phyloP scores from a whole-genome alignment of 1,139 yeast species.

The Pichia sp. region DNA sequence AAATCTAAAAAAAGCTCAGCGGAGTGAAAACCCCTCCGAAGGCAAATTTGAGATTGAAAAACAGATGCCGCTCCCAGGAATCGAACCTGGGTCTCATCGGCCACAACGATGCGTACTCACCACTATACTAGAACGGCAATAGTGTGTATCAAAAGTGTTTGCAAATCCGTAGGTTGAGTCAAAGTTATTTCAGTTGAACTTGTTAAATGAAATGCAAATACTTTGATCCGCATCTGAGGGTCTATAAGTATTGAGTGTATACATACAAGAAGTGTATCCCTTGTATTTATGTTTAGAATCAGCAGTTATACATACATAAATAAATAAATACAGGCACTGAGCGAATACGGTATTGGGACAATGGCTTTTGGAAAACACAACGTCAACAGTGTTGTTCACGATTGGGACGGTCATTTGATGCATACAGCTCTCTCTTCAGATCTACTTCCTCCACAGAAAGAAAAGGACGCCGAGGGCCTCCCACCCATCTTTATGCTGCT shows the following conservation, averaged over 20 bases:
- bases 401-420: constrained; percentile 56
- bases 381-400: constrained; percentile 51
- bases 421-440: constrained; percentile 50
- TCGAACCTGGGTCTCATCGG: constrained; percentile 1
- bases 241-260: too few species aligned
- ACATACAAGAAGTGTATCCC: too few species aligned
- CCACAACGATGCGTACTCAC: not conserved
- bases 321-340: too few species aligned
- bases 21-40: not conserved
- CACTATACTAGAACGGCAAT: not conserved
- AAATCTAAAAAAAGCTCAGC: not conserved
- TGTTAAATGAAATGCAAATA: too few species aligned
- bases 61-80: not conserved
- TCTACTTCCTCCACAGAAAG: constrained; percentile 42
- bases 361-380: constrained; percentile 20
- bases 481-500: constrained; percentile 58
- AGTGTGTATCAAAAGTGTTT: too few species aligned
- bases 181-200: too few species aligned
- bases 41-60: not conserved
- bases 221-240: too few species aligned
- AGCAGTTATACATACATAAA: not conserved
- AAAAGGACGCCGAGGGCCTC: constrained; percentile 54
- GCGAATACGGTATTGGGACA: too few species aligned
- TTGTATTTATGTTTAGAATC: too few species aligned
- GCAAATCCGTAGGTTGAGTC: too few species aligned